Evolutionary conservation across 1,284 basidiomycete species (phyloP), one percentile per base, ranked within the genome.

Genomic region (Moesziomyces antarcticus): DNA sequence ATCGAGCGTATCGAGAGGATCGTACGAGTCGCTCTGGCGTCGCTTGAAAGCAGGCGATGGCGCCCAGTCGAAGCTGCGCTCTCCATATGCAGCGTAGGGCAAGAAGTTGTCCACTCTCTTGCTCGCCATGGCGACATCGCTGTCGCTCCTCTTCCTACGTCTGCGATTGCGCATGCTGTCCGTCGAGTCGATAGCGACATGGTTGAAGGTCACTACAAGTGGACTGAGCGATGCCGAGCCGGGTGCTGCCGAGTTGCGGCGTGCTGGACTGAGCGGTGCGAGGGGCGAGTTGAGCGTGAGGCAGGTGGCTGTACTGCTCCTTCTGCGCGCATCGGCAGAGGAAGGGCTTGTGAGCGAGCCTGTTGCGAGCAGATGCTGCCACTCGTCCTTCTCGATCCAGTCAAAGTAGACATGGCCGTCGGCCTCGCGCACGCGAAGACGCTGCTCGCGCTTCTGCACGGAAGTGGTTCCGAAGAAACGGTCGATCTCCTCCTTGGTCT

Each of bases 401-500:
- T 78, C 73, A 33, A 58, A 78, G 50, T 57, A 78, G 5, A 70
- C 54, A 18, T 50, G 54, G 9, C 75, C 75, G 35, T 78, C 70
- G 30, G 62, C 44, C 16, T 72, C 69, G 45, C 66, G 70, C 3
- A 63, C 57, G 3, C 75, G 64, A 7, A 78, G 46, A 4, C 56
- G 65, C 18, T 65, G 63, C 30, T 73, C 58, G 18, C 74, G 64
- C n/a, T 65, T 52, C 27, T 75, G 73, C 3, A 50, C 47, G 10
- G 56, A 4, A 4, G 73, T 75, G 35, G 50, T 57, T n/a, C 75
- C 75, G 48, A 78, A 78, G 45, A 78, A 68, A 2, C 58, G 53
- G 18, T 78, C 75, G 42, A 78, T 49, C 22, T 75, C 62, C 48
- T 75, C 75, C 35, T 68, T 59, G 24, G 66, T 75, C 25, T 75